These are phyloP conservation scores for Spatholobus suberectus DNA, from an alignment of 306 rosid genomes.

Conservation along the genomic window DNA sequence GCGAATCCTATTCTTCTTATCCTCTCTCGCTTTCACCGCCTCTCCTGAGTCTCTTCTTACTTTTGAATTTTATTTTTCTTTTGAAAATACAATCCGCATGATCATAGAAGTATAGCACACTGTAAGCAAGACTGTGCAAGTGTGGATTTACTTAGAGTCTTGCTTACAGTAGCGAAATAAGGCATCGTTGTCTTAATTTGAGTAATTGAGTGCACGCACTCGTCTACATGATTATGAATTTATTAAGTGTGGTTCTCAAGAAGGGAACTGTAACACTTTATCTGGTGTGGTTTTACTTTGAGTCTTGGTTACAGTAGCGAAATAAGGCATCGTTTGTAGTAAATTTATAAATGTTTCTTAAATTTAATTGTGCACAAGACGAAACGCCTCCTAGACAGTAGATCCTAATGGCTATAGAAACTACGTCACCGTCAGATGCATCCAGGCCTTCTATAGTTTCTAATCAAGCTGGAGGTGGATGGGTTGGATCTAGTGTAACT, in stretches of 20 bases:
- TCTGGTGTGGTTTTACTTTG: too few relatives aligned
- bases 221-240: not conserved
- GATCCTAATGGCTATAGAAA: not conserved
- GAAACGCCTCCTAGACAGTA: not conserved
- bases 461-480: constrained; percentile 20
- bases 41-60: not conserved
- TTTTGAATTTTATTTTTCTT: not conserved
- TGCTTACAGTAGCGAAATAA: not conserved
- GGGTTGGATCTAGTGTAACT: not conserved
- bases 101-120: not conserved
- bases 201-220: not conserved
- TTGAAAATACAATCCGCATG: not conserved
- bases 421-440: not conserved
- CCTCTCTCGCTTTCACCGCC: not conserved
- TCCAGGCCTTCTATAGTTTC: constrained; percentile 9
- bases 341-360: not conserved
- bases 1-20: constrained; percentile 3
- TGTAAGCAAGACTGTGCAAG: not conserved
- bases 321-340: not conserved
- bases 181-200: not conserved
- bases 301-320: not conserved
- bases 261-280: not conserved
- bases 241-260: not conserved
- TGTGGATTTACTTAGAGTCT: not conserved
- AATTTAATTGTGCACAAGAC: not conserved